Evolutionary conservation across 352 stramenopile species (phyloP).

Genomic region (Globisporangium irregulare): DNA sequence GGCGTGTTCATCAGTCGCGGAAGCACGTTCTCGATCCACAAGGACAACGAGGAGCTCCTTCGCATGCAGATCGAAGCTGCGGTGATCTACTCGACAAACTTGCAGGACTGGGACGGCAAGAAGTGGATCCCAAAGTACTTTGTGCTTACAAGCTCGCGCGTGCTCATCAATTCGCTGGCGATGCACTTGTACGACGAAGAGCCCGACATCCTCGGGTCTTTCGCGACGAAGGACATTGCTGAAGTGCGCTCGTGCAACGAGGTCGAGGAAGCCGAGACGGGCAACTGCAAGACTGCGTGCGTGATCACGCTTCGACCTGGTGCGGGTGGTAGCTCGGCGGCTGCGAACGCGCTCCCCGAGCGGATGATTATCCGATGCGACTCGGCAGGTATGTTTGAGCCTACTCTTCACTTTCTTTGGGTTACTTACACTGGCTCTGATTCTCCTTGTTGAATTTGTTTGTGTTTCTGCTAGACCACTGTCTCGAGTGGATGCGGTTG

Average conservation of each 20-base stretch:
- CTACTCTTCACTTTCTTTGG: background rate
- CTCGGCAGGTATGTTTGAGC: constrained; percentile 53
- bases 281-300: constrained; percentile 50
- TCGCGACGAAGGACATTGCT: constrained; percentile 74
- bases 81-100: constrained; percentile 80
- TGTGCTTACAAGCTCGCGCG: constrained; percentile 75
- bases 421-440: background rate
- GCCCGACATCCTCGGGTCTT: constrained; percentile 79
- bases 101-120: constrained; percentile 82
- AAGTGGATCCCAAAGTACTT: constrained; percentile 91
- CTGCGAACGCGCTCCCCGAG: constrained; percentile 28
- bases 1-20: constrained; percentile 83
- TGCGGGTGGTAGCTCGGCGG: constrained; percentile 12
- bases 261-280: constrained; percentile 58
- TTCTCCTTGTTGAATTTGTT: background rate
- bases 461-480: constrained; percentile 52
- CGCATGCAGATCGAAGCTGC: constrained; percentile 78
- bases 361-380: constrained; percentile 80
- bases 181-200: constrained; percentile 87
- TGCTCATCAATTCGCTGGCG: constrained; percentile 78
- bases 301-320: constrained; percentile 47
- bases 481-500: constrained; percentile 86
- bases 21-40: constrained; percentile 82
- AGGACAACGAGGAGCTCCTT: constrained; percentile 83
- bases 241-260: constrained; percentile 81